Base-by-base conservation (phyloP, 2,329 filamentous ascomycete genomes). In the Cytospora mali region DNA sequence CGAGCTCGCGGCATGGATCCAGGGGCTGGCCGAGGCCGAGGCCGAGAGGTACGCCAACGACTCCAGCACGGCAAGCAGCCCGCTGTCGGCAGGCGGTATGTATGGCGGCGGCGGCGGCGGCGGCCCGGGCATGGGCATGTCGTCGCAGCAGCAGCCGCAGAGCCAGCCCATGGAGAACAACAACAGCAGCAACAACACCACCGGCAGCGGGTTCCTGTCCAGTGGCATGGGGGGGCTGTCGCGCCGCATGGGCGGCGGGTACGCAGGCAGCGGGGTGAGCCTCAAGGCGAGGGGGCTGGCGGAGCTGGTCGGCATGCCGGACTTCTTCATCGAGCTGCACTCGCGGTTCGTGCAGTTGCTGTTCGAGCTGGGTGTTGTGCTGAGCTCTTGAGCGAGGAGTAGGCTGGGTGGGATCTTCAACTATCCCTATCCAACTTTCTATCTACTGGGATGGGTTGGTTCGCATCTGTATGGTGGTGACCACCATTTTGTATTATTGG, bases 271-370 rank as follows among this genome's bases (percentile, higher is more conserved):
- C 18, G 83, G 82, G 33, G 80, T 85, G 31, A 79, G 81, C 25
- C 78, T 83, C 49, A 86, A 83, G 67, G 81, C 85, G 46, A 81
- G 85, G 48, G 86, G 87, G 3, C 75, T 90, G 55, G 85, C 87
- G 0, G 87, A 90, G 74, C 77, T 90, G 48, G 84, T 88, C 29
- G 87, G 87, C 23, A 77, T 85, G 68, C 86, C 87, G 5, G 87
- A 89, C 70, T 87, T 90, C 69, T 90, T 90, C 68, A 84, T 89
- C 61, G 83, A 88, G 75, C 75, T 90, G 64, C 87, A 90, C 72
- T 77, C 80, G 46, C 80, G 81, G 66, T 90, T 90, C 70, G 87
- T 89, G 28, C 80, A 82, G 69, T 76, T 90, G 48, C 75, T 89
- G 58, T 77, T 87, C 18, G 84, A 88, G 71, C 77, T 87, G 29